phyloP scores from a whole-genome alignment of 2,329 filamentous ascomycete genomes.

The Trichoderma guizhouense region DNA sequence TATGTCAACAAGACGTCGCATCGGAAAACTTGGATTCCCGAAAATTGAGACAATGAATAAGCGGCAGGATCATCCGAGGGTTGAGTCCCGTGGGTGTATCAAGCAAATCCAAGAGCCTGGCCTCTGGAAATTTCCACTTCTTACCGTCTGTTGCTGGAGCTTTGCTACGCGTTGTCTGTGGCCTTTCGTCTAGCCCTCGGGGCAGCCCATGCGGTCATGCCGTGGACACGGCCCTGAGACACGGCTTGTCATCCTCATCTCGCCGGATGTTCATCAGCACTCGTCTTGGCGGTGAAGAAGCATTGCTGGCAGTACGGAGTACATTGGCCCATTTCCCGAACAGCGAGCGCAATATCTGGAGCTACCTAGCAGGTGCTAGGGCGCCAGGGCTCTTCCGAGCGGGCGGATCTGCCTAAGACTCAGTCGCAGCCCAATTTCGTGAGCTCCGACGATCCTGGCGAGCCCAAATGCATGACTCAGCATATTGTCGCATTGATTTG shows the following conservation, averaged over 20 bases:
- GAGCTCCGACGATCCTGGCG: background rate
- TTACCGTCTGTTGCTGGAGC: background rate
- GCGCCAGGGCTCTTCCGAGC: slow-evolving; percentile 3
- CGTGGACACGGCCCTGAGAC: background rate
- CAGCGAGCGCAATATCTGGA: background rate
- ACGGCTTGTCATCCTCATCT: background rate
- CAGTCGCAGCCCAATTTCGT: slow-evolving; percentile 9
- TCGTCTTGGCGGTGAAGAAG: background rate
- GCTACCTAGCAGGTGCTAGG: background rate
- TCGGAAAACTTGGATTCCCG: background rate
- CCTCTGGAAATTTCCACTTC: background rate
- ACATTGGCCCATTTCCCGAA: background rate
- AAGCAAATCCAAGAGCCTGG: background rate
- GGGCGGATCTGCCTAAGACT: background rate
- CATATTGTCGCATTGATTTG: background rate
- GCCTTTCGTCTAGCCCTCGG: background rate
- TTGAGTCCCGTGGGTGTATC: background rate
- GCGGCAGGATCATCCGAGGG: background rate
- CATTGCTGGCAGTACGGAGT: background rate
- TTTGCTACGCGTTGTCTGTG: background rate
- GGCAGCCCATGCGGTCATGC: background rate
- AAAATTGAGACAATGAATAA: background rate
- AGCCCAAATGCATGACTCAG: slow-evolving; percentile 10
- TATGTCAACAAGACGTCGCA: background rate
- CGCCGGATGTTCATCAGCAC: background rate